These are phyloP conservation scores for Buxus sempervirens DNA, from an alignment of 164 flowering plant species.

Conservation along the genomic window DNA sequence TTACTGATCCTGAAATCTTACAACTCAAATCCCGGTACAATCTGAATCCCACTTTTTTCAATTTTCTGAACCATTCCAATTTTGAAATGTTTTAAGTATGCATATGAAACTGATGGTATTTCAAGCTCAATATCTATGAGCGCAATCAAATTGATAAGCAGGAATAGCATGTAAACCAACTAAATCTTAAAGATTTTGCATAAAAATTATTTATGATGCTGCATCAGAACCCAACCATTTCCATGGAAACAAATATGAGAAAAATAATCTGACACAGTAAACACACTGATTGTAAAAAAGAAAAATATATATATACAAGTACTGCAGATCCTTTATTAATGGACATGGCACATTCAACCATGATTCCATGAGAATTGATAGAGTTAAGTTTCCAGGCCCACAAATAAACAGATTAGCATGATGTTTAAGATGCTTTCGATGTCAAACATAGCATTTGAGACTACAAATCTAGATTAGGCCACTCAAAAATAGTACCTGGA, in stretches of 20 bases:
- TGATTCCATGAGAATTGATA: background rate
- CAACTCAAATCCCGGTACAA: too few species aligned
- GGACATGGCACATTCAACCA: background rate
- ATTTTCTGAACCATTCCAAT: too few species aligned
- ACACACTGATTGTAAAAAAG: too few species aligned
- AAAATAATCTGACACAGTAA: background rate
- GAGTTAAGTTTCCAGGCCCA: background rate
- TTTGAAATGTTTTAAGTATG: too few species aligned
- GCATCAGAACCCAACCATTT: background rate
- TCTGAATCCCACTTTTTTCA: too few species aligned
- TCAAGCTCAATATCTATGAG: too few species aligned
- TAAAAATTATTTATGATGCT: background rate
- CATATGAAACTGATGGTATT: too few species aligned
- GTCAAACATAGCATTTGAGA: too few species aligned
- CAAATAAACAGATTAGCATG: too few species aligned
- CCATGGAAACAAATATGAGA: background rate
- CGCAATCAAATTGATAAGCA: background rate
- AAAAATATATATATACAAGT: background rate
- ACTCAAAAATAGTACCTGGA: conserved; percentile 60
- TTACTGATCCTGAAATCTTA: too few species aligned
- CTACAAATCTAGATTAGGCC: too few species aligned
- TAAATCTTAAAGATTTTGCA: background rate
- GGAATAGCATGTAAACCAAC: background rate
- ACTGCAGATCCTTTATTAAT: background rate
- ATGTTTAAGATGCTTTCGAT: too few species aligned